Evolutionary conservation across 768 basidiomycete species (phyloP).

Genomic region (Amylocystis lapponica): DNA sequence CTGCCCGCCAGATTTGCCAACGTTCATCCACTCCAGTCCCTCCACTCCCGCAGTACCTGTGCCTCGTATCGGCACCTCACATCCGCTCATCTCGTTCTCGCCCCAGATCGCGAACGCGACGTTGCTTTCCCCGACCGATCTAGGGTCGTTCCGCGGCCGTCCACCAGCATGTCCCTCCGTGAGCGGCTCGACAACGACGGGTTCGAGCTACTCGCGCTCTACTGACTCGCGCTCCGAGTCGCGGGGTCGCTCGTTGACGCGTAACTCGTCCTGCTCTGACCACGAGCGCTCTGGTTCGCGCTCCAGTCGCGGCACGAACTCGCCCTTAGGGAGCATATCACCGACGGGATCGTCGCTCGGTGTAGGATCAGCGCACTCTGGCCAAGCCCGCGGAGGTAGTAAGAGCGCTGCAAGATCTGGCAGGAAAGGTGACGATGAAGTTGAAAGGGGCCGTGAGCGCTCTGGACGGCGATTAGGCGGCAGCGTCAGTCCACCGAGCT

Average conservation of each 20-base stretch:
- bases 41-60: conserved; percentile 15
- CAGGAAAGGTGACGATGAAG: conserved; percentile 13
- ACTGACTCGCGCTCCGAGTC: conserved; percentile 23
- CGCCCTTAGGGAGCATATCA: conserved; percentile 30
- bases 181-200: conserved; percentile 19
- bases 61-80: conserved; percentile 19
- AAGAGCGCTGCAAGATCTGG: conserved; percentile 7
- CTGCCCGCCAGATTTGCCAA: background rate
- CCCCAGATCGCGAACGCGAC: conserved; percentile 20
- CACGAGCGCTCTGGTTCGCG: conserved; percentile 45
- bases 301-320: conserved; percentile 28
- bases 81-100: conserved; percentile 30
- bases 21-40: conserved; percentile 6
- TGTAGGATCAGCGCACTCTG: conserved; percentile 12
- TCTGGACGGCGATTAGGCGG: conserved; percentile 34
- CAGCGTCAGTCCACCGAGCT: conserved; percentile 33
- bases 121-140: conserved; percentile 20
- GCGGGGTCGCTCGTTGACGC: conserved; percentile 51
- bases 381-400: conserved; percentile 3
- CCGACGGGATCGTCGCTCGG: conserved; percentile 26
- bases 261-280: conserved; percentile 48
- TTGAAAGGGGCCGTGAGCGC: conserved; percentile 38
- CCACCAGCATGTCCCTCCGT: conserved; percentile 13
- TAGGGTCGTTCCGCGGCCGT: conserved; percentile 13
- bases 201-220: conserved; percentile 23